These are phyloP conservation scores for Diaporthe sp. DNA, from an alignment of 2,329 filamentous ascomycete genomes.

Conservation along the genomic window DNA sequence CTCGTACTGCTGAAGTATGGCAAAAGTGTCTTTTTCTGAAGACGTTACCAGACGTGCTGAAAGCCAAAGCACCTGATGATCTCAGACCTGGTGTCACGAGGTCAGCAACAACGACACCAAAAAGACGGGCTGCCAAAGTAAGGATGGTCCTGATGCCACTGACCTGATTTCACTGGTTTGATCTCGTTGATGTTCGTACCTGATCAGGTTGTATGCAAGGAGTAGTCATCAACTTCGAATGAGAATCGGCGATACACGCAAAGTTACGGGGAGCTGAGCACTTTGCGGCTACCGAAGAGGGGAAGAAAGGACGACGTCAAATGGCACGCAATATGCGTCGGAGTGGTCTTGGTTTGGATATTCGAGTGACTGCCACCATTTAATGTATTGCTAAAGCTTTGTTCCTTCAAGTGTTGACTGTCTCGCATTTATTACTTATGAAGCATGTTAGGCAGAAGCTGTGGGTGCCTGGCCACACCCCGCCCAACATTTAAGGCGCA, in stretches of 20 bases:
- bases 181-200: too few relatives aligned
- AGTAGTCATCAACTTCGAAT: neutral
- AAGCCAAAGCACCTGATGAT: neutral
- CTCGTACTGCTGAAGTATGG: neutral
- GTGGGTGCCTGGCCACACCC: neutral
- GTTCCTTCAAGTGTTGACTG: neutral
- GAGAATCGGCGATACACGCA: neutral
- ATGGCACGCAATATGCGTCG: neutral
- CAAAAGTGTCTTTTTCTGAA: neutral
- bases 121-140: neutral
- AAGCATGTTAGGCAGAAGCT: slow-evolving; percentile 2
- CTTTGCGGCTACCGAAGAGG: neutral
- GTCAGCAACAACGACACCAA: neutral
- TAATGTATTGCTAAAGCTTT: neutral
- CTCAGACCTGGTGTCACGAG: neutral
- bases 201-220: neutral
- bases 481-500: neutral
- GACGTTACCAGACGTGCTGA: neutral
- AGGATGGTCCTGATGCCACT: too few relatives aligned
- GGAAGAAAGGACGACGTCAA: neutral
- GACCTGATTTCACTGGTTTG: neutral
- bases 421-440: neutral
- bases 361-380: neutral
- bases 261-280: neutral
- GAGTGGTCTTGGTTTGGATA: neutral